A percentile compares a stretch with the other conserved stretches of the same genome.
Conservation (phyloP, 441 rosid species). For the Euphorbia corollata region DNA sequence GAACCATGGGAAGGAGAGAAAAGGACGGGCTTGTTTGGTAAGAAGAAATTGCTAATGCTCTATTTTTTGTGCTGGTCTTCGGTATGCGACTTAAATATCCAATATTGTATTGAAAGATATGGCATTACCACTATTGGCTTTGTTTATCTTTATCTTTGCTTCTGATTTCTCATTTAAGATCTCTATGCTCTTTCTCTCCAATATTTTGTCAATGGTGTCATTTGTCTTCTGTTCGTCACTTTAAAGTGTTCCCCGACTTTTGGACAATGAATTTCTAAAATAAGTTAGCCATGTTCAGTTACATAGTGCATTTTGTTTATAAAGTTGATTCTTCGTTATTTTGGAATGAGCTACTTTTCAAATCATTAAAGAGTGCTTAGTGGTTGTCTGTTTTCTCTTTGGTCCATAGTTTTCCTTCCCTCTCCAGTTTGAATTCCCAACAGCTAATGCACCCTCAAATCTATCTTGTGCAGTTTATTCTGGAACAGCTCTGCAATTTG, state of each 20-base stretch:
- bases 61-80: constrained; percentile 3
- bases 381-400: not conserved
- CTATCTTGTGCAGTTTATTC: constrained; percentile 74
- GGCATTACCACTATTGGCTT: no score
- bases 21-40: constrained; percentile 93
- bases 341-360: not conserved
- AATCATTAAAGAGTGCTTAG: not conserved
- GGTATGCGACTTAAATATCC: not conserved
- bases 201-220: not conserved
- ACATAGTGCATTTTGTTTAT: constrained; percentile 1
- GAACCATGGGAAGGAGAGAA: constrained; percentile 86
- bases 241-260: no score
- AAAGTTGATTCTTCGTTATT: not conserved
- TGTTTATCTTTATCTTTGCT: not conserved
- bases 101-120: no score
- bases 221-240: not conserved
- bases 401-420: not conserved
- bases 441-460: constrained; percentile 20
- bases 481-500: constrained; percentile 99
- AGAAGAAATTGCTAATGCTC: constrained; percentile 17
- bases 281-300: not conserved
- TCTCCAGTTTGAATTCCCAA: not conserved
- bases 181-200: not conserved
- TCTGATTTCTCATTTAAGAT: not conserved
- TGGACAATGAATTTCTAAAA: not conserved